Base-by-base conservation (phyloP, 805 yeast genomes). In the Yarrowia sp. region DNA sequence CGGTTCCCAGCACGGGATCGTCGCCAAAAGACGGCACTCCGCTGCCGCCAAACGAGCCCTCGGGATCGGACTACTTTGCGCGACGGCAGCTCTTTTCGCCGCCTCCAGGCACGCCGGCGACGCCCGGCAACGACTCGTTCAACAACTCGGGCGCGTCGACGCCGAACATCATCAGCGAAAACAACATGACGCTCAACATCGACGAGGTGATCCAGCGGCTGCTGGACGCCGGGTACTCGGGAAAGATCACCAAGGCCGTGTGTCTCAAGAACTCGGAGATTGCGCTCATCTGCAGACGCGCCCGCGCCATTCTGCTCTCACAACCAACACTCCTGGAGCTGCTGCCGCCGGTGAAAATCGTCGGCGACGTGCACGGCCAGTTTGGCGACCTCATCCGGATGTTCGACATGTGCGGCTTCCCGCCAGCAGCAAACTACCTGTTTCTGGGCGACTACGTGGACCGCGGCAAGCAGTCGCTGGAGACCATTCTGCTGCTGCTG, bases 361-460 rank as follows among this genome's bases (percentile, higher is more conserved):
- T 88, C 4, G 96, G 96, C 51, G 99, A 94, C 72, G 96, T 94
- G 29, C 99, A 94, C 74, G 99, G 99, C 29, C 99, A 94, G 74
- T 94, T 87, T 72, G 88, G 88, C 58, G 99, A 94, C 75, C 78
- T 94, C 65, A 84, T 94, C 66, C 83, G 99, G 67, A 81, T 94
- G 64, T 90, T 94, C 75, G 90, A 96, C 62, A 87, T 91, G 77
- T 92, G 98, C 77, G 99, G 99, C 21, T 90, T 93, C 75, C 99
- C 99, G 5, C 98, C 98, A 1, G 82, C 87, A 65, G 84, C 97
- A 13, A 94, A 94, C 74, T 94, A 91, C 74, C 77, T 94, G 67
- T 93, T 94, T 69, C 75, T 94, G 49, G 99, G 99, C 27, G 99
- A 94, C 76, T 94, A 94, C 73, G 99, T 94, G 51, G 99, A 94